Base-by-base conservation (phyloP, 768 basidiomycete species). In the Rhizopogon rudus region DNA sequence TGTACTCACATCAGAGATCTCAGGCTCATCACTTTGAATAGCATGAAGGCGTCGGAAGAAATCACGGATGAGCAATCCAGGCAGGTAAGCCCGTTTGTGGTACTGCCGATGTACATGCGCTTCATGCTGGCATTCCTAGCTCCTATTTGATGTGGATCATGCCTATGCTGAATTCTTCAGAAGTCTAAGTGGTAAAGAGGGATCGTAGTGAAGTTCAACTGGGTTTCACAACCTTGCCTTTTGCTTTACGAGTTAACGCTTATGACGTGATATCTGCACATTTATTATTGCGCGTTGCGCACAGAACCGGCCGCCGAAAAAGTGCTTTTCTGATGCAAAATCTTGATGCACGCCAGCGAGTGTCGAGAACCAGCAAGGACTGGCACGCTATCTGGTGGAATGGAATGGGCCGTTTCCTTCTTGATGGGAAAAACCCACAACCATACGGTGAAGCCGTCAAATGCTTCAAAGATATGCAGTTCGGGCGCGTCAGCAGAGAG, bases 11-110 rank as follows among this genome's bases (percentile, higher is more conserved):
- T 16, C 7, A 39, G 48, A n/a, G 17, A 28, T 25, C 10, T 2
- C 54, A 95, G 93, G 94, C 77, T 99, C 40, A 98, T 99, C 63
- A 93, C 92, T 5, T 79, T 99, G 20, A 98, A 98, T 62, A 90
- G 85, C 1, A 95, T 99, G 93, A 93, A 93, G 65, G 97, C 93
- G 3, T 93, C 92, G 10, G 96, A 98, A 61, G 94, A 97, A 71
- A 87, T 98, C 31, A 87, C 88, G 0, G 96, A 98, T 57, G 96
- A 98, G 57, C 94, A 99, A 64, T 87, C 91, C 3, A 76, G 97
- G 56, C 94, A 98, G 81, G 93, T 89, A 54, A 44, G 76, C 68
- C 44, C 10, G 2, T 1, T 52, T 10, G 6, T 22, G 17, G 7
- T 48, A 20, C 20, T 41, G 5, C 14, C 35, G 13, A 28, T 5